Conservation (phyloP, 2,329 filamentous ascomycete genomes). For the Fusarium lyarnte region DNA sequence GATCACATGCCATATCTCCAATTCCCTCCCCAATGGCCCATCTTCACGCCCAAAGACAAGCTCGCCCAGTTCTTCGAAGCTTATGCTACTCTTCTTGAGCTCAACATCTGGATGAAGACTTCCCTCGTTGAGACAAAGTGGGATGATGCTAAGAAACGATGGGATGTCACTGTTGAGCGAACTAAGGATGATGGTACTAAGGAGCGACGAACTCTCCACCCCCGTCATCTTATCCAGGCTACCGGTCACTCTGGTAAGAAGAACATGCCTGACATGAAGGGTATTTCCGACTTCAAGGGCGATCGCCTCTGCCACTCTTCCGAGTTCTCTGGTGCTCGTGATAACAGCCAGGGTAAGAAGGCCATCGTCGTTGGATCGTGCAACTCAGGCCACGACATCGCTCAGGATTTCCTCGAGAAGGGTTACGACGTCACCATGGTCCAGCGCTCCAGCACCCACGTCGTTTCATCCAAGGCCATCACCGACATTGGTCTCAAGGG, state of each 20-base stretch:
- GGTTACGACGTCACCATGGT: slow-evolving; percentile 76
- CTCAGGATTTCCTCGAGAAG: slow-evolving; percentile 72
- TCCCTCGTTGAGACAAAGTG: slow-evolving; percentile 59
- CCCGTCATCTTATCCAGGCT: slow-evolving; percentile 71
- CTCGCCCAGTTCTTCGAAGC: slow-evolving; percentile 74
- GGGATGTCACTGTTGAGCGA: slow-evolving; percentile 65
- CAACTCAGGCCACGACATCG: slow-evolving; percentile 76
- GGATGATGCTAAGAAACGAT: slow-evolving; percentile 59
- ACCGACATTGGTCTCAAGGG: slow-evolving; percentile 63
- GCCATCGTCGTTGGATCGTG: slow-evolving; percentile 74
- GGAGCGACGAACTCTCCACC: slow-evolving; percentile 65
- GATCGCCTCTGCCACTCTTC: slow-evolving; percentile 70
- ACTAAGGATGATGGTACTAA: slow-evolving; percentile 57
- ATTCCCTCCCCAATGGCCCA: slow-evolving; percentile 73
- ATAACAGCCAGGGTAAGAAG: slow-evolving; percentile 62
- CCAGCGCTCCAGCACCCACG: slow-evolving; percentile 72
- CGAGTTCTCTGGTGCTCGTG: slow-evolving; percentile 63
- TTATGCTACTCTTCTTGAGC: slow-evolving; percentile 71
- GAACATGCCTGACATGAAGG: slow-evolving; percentile 66
- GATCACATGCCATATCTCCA: slow-evolving; percentile 70
- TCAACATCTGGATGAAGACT: slow-evolving; percentile 72
- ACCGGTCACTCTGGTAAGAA: slow-evolving; percentile 76
- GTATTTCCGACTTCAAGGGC: slow-evolving; percentile 67
- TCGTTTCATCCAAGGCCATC: slow-evolving; percentile 66
- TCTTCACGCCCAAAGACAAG: slow-evolving; percentile 78